phyloP scores from a whole-genome alignment of 2,329 filamentous ascomycete species.

The Coleophoma crateriformis region DNA sequence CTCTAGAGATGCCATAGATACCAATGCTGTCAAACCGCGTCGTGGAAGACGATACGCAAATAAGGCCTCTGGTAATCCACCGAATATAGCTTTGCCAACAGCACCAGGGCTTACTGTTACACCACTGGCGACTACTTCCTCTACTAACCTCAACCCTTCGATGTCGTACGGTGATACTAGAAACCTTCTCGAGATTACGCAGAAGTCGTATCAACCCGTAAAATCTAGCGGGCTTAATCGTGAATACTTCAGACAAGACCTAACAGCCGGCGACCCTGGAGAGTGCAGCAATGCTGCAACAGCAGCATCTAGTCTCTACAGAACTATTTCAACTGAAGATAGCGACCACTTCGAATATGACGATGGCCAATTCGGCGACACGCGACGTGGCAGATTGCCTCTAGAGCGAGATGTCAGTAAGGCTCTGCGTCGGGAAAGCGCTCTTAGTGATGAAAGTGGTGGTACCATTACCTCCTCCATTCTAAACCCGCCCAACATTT shows the following conservation, averaged over 20 bases:
- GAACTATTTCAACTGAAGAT: slow-evolving; percentile 5
- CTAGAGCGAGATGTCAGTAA: slow-evolving; percentile 24
- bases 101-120: slow-evolving; percentile 1
- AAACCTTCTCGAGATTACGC: slow-evolving; percentile 13
- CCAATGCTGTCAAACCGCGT: slow-evolving; percentile 3
- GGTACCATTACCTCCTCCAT: slow-evolving; percentile 14
- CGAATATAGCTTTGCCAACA: slow-evolving; percentile 6
- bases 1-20: too few relatives aligned
- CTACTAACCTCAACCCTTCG: slow-evolving; percentile 6
- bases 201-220: background rate
- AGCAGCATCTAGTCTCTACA: background rate
- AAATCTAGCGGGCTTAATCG: background rate
- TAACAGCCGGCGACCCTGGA: background rate
- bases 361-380: background rate
- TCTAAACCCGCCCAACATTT: slow-evolving; percentile 5
- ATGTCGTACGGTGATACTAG: slow-evolving; percentile 14
- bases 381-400: slow-evolving; percentile 1
- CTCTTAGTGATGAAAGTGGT: slow-evolving; percentile 17
- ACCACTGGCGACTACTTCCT: slow-evolving; percentile 2
- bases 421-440: slow-evolving; percentile 21
- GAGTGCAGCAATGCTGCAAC: background rate
- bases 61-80: slow-evolving; percentile 4
- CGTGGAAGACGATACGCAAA: slow-evolving; percentile 2
- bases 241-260: too few relatives aligned
- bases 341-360: slow-evolving; percentile 2